These are phyloP conservation scores for Backusella macrospora DNA, from an alignment of 192 early-diverging fungal species.

Conservation along the genomic window DNA sequence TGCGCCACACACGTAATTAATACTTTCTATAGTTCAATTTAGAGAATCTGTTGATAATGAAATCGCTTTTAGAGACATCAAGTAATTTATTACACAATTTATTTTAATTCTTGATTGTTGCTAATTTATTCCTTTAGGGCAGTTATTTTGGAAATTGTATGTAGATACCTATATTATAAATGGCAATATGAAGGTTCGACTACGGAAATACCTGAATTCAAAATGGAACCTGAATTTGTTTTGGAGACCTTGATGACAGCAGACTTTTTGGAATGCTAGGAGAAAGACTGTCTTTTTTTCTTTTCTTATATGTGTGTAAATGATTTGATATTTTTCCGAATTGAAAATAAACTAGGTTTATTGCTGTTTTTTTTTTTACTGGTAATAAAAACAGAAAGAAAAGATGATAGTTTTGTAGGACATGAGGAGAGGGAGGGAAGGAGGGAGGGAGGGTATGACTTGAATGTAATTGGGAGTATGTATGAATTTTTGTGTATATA, in stretches of 20 bases:
- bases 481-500: no score
- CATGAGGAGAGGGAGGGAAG: no score
- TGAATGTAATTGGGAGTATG: no score
- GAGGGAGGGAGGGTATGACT: no score
- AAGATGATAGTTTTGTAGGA: no score
- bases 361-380: no score
- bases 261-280: slow-evolving; percentile 91
- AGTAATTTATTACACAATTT: slow-evolving; percentile 50
- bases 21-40: slow-evolving; percentile 70
- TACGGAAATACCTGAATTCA: slow-evolving; percentile 86
- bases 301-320: no score
- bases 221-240: slow-evolving; percentile 85
- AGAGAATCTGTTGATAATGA: slow-evolving; percentile 88
- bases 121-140: slow-evolving; percentile 56
- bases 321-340: no score
- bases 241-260: slow-evolving; percentile 94
- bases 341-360: no score
- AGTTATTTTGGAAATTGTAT: slow-evolving; percentile 89
- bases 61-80: slow-evolving; percentile 90
- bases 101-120: neutral
- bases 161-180: slow-evolving; percentile 94
- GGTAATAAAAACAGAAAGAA: no score
- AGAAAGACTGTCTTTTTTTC: neutral
- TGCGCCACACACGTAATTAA: neutral
- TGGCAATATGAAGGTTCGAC: slow-evolving; percentile 61